Conservation (phyloP, 108 stramenopile genomes). For the Stephanodiscus triporus region DNA sequence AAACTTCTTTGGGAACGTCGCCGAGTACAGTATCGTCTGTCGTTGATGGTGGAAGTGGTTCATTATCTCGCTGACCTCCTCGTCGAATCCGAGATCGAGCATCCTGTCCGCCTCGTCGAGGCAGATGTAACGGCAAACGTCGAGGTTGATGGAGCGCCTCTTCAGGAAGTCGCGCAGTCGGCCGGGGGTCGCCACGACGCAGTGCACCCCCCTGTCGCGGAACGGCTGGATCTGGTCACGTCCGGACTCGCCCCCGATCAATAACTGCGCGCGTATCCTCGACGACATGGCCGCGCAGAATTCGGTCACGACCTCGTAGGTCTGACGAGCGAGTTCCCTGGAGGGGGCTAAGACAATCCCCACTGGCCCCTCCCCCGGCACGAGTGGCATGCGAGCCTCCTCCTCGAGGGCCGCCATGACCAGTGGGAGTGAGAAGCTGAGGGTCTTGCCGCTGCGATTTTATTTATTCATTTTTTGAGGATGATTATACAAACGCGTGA, state of each 20-base stretch:
- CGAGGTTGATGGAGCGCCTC: constrained; percentile 80
- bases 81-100: constrained; percentile 98
- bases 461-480: background rate
- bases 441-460: too few species aligned
- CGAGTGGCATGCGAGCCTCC: constrained; percentile 93
- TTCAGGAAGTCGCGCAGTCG: constrained; percentile 94
- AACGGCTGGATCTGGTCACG: constrained; percentile 83
- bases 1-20: constrained; percentile 99
- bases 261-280: constrained; percentile 78
- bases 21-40: constrained; percentile 97
- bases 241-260: constrained; percentile 97
- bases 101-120: constrained; percentile 99
- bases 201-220: constrained; percentile 84
- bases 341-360: constrained; percentile 96
- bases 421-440: constrained; percentile 94
- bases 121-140: constrained; percentile 92
- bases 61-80: constrained; percentile 97
- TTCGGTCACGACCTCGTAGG: constrained; percentile 92
- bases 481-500: background rate
- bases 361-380: constrained; percentile 94
- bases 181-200: constrained; percentile 97
- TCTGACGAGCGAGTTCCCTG: constrained; percentile 97
- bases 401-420: constrained; percentile 95
- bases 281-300: constrained; percentile 46
- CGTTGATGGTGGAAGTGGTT: constrained; percentile 96